Base-by-base conservation (phyloP, 768 basidiomycete genomes). In the Tylopilus balloui region DNA sequence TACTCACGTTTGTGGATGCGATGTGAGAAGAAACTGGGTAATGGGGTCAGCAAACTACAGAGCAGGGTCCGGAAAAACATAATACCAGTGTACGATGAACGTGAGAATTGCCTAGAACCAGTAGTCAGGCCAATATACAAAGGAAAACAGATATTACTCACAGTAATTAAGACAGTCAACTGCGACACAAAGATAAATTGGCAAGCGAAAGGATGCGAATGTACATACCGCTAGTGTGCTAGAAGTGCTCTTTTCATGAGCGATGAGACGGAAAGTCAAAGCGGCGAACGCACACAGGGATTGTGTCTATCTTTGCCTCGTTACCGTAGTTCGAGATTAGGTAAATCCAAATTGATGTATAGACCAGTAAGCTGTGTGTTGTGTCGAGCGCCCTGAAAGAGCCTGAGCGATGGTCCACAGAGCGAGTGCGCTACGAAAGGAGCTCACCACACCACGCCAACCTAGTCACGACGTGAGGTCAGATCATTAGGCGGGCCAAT, bases 51-150 rank as follows among this genome's bases (percentile, higher is more conserved):
- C n/a, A 19, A 29, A 25, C 32, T 2, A 23, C 24, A 14, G 3
- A n/a, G 4, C 1, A 1, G 15, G 20, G 5, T 31, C 6, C 4
- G 12, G 1, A 20, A 9, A 20, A 32, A 38, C 13, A 25, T 50
- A 11, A 14, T 40, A 78, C 76, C 77, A 74, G 50, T 79, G 78
- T 5, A 79, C 77, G 21, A 78, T 65, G 43, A 78, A 72, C 0
- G 77, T 79, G 25, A 77, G 62, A 23, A 74, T 55, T 1, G 76
- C 77, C 76, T 54, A 69, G 70, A 66, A 0, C 67, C 61, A 65
- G 45, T 2, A 42, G 25, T 54, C 24, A 45, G 43, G 11, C 3
- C 23, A 21, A 2, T 20, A 28, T 6, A 8, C 15, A 45, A 29
- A 35, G 32, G 1, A n/a, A 42, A n/a, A 34, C n/a, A 4, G 13